phyloP scores from a whole-genome alignment of 2,329 filamentous ascomycete species.

The Exophiala sp. region DNA sequence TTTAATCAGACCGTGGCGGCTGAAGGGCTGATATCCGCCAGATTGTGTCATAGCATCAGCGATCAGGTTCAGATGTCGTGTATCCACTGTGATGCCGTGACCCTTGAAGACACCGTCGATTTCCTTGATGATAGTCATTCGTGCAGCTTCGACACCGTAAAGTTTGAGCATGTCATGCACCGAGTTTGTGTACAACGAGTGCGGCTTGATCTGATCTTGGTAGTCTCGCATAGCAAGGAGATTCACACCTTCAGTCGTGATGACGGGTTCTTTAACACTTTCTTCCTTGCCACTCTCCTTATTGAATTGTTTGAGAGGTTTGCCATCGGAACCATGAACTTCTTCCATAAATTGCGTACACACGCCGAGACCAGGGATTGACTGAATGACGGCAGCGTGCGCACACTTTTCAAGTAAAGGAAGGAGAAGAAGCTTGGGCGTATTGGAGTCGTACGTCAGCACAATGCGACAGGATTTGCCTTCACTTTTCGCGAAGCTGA shows the following conservation, averaged over 20 bases:
- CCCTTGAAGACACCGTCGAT: slow-evolving; percentile 79
- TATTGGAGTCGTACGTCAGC: slow-evolving; percentile 73
- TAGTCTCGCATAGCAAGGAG: slow-evolving; percentile 86
- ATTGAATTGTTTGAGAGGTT: slow-evolving; percentile 43
- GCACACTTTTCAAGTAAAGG: slow-evolving; percentile 81
- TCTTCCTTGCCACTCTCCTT: slow-evolving; percentile 48
- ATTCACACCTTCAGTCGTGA: slow-evolving; percentile 78
- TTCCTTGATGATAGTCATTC: slow-evolving; percentile 81
- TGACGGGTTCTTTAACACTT: slow-evolving; percentile 45
- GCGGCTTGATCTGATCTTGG: slow-evolving; percentile 77
- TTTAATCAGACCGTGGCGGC: slow-evolving; percentile 75
- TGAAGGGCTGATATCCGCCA: slow-evolving; percentile 87
- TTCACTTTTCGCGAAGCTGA: slow-evolving; percentile 71
- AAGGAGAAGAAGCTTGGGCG: slow-evolving; percentile 90
- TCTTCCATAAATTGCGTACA: slow-evolving; percentile 67
- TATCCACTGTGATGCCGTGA: slow-evolving; percentile 90
- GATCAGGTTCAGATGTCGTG: slow-evolving; percentile 89
- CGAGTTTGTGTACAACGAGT: slow-evolving; percentile 87
- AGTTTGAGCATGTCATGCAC: slow-evolving; percentile 77
- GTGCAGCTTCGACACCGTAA: slow-evolving; percentile 92
- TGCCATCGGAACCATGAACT: slow-evolving; percentile 45
- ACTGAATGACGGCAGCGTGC: slow-evolving; percentile 76
- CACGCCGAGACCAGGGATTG: slow-evolving; percentile 70
- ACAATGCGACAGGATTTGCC: slow-evolving; percentile 77
- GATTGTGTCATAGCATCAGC: slow-evolving; percentile 97